Conservation (phyloP, 495 filamentous ascomycete genomes). For the Cercophora sp. region DNA sequence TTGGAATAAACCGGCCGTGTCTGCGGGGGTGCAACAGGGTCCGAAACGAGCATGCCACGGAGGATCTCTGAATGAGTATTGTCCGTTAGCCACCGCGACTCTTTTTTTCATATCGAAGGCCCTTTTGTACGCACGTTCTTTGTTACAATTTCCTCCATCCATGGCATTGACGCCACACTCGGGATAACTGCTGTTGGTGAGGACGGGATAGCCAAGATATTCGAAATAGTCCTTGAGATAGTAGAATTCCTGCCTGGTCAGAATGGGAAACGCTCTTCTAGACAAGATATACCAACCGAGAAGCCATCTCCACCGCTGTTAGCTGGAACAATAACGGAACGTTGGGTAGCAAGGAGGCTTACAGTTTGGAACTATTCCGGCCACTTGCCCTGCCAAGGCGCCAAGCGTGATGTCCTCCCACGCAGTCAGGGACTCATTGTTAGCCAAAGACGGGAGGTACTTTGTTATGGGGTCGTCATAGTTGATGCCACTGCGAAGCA, state of each 20-base stretch:
- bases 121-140: constrained; percentile 10
- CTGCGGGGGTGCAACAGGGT: constrained; percentile 37
- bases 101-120: background rate
- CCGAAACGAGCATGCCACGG: constrained; percentile 28
- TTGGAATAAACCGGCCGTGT: constrained; percentile 46
- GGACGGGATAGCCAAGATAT: constrained; percentile 23
- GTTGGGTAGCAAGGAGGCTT: constrained; percentile 1
- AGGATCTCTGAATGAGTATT: constrained; percentile 35
- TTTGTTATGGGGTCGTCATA: constrained; percentile 35
- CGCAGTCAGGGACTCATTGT: constrained; percentile 24
- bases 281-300: background rate
- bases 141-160: constrained; percentile 11
- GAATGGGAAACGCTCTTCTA: background rate
- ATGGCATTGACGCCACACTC: constrained; percentile 22
- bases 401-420: constrained; percentile 49
- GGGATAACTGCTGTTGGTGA: constrained; percentile 19
- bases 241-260: constrained; percentile 20
- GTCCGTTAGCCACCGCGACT: background rate
- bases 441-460: constrained; percentile 43
- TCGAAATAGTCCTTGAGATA: constrained; percentile 21
- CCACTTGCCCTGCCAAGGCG: constrained; percentile 43
- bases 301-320: constrained; percentile 19
- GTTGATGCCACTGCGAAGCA: constrained; percentile 22
- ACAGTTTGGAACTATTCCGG: constrained; percentile 40
- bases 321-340: background rate